A percentile compares a stretch with the other conserved stretches of the same genome.
These are phyloP conservation scores for Fusarium sp. DNA, from an alignment of 2,329 filamentous ascomycete species.

Conservation along the genomic window DNA sequence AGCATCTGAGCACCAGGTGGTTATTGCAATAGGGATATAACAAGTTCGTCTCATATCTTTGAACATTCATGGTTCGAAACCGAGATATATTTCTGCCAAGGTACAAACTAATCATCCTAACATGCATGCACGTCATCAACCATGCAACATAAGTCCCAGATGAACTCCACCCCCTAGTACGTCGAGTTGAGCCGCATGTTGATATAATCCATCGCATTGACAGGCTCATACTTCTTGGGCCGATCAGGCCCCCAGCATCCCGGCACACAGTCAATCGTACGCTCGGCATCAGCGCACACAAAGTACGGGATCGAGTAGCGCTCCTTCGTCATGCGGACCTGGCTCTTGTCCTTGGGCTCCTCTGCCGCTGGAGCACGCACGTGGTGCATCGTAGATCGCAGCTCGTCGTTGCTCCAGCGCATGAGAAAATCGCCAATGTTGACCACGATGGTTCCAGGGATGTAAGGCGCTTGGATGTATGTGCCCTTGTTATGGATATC, in stretches of 20 bases:
- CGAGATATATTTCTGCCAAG: neutral
- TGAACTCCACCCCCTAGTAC: constrained; percentile 9
- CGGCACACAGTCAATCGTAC: constrained; percentile 40
- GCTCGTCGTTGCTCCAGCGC: constrained; percentile 51
- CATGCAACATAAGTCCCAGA: neutral
- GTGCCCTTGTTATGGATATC: constrained; percentile 46
- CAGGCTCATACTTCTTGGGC: constrained; percentile 61
- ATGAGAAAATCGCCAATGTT: constrained; percentile 53
- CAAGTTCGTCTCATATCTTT: neutral
- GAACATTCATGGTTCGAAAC: neutral
- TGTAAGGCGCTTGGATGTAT: constrained; percentile 47
- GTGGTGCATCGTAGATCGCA: constrained; percentile 50
- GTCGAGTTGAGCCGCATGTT: constrained; percentile 41
- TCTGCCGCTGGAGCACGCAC: constrained; percentile 54
- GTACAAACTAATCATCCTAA: neutral
- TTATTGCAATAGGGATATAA: neutral
- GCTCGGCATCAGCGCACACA: constrained; percentile 58
- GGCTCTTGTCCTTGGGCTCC: constrained; percentile 21
- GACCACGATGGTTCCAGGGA: constrained; percentile 50
- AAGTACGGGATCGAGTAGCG: constrained; percentile 55
- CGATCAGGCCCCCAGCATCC: constrained; percentile 37
- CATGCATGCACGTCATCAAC: neutral
- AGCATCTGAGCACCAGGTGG: neutral
- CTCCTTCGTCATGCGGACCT: constrained; percentile 56
- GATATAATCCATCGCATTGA: constrained; percentile 43